Evolutionary conservation across 2,329 filamentous ascomycete genomes (phyloP), one percentile per base, ranked within the genome.

Genomic region (Colletotrichum cordylinicola): DNA sequence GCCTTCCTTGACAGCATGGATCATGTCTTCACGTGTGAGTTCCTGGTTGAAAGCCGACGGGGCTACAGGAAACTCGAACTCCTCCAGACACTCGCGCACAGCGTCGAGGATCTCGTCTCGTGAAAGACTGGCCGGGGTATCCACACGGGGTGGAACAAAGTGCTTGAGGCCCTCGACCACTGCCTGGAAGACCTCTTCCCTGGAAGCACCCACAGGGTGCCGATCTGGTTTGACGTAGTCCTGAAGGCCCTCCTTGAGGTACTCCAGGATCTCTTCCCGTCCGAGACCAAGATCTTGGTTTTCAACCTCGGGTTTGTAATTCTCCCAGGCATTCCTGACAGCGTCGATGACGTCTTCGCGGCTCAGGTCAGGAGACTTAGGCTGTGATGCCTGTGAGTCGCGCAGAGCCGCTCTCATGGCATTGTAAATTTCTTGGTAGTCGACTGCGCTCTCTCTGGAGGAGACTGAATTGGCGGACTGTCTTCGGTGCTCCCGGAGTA

Each of bases 301-400:
- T 79, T 98, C 94, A 67, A 98, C 95, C 80, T 98, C 95, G 1
- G 96, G 96, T 85, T 98, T 98, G 85, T 98, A 98, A 70, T 93
- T 95, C 82, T 98, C 96, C 92, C 96, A 98, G 1, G 96, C 96
- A 79, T 98, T 96, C 79, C 93, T 93, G 16, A 98, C 94, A 4
- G 96, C 96, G 33, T 94, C 91, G 3, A 98, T 90, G 43, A 98
- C 95, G 74, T 98, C 95, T 65, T 98, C 95, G 78, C 94, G 92
- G 79, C 92, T 93, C 62, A 95, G 85, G n/a, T 87, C 85, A 12
- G 85, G 86, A 48, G 85, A 87, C 82, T 85, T 67, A 88, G 83
- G 31, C 78, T 88, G 85, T 35, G 83, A 85, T 4, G 87, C 86
- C 72, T 92, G 88, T 7, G 91, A 88, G 79, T 94, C 93, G 77